These are phyloP conservation scores for Schizothecium vesticola DNA, from an alignment of 495 filamentous ascomycete species.

Conservation along the genomic window DNA sequence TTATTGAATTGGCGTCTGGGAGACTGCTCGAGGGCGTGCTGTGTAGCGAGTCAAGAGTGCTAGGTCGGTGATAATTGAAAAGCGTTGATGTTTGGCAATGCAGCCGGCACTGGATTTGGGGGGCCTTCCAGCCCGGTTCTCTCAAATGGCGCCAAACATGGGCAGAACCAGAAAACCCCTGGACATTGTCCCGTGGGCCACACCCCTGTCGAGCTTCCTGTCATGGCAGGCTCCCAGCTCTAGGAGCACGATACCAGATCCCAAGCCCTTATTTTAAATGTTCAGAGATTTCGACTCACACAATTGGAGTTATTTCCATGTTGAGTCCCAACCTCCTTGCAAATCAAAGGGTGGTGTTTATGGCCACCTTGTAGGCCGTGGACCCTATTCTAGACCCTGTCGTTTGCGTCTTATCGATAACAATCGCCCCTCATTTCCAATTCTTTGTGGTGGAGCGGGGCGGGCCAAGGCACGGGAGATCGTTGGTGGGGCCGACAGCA, in stretches of 20 bases:
- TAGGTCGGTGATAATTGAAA: background rate
- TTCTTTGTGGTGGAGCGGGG: background rate
- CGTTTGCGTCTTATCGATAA: background rate
- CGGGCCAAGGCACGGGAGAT: background rate
- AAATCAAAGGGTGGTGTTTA: background rate
- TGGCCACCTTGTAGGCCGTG: background rate
- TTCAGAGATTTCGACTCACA: background rate
- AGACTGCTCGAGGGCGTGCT: background rate
- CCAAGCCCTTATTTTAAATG: background rate
- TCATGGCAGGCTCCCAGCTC: background rate
- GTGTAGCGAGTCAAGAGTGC: background rate
- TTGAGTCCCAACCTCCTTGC: background rate
- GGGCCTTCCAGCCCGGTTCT: background rate
- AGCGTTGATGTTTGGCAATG: background rate
- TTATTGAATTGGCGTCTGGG: background rate
- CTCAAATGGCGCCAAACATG: background rate
- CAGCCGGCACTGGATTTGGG: background rate
- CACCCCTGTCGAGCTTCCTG: background rate
- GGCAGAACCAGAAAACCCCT: background rate
- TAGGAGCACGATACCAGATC: background rate
- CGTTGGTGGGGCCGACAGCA: background rate
- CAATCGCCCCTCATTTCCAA: background rate
- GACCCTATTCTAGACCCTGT: background rate
- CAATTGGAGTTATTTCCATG: background rate
- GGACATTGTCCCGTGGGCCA: background rate